Conservation (phyloP, 805 yeast genomes). For the Candida ficus region DNA sequence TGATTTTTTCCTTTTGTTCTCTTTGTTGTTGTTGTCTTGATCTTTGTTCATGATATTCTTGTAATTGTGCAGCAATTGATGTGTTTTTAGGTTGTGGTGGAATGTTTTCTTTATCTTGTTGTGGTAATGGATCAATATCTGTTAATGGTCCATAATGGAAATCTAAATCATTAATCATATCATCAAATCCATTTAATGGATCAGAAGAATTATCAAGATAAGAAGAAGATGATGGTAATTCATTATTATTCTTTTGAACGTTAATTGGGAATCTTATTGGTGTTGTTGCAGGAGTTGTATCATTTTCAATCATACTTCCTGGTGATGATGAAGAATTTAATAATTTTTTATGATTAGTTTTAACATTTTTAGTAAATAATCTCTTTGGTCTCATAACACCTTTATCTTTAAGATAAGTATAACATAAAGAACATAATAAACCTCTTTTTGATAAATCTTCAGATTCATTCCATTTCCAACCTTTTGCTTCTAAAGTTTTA, state of each 20-base stretch:
- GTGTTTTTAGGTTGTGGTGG: constrained; percentile 28
- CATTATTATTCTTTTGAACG: background rate
- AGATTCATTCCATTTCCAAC: constrained; percentile 26
- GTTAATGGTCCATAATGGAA: constrained; percentile 26
- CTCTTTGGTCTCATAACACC: constrained; percentile 24
- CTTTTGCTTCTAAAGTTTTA: constrained; percentile 20
- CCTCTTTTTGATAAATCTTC: constrained; percentile 22
- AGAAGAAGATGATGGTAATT: constrained; percentile 9
- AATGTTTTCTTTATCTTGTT: constrained; percentile 32
- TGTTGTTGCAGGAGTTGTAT: constrained; percentile 17
- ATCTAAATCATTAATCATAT: constrained; percentile 27
- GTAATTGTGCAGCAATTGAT: constrained; percentile 20
- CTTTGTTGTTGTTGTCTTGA: constrained; percentile 2
- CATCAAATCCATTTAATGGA: constrained; percentile 35
- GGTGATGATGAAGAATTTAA: constrained; percentile 17
- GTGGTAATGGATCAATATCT: constrained; percentile 27
- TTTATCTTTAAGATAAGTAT: constrained; percentile 19
- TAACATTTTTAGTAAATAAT: constrained; percentile 12
- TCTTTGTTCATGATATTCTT: constrained; percentile 15
- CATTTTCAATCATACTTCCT: constrained; percentile 15
- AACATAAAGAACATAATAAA: constrained; percentile 23
- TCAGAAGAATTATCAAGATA: constrained; percentile 21
- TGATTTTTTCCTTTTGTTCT: background rate
- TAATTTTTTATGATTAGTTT: constrained; percentile 2
- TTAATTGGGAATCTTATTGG: constrained; percentile 8